Base-by-base conservation (phyloP, 2,329 filamentous ascomycete genomes). In the Nigrospora oryzae region DNA sequence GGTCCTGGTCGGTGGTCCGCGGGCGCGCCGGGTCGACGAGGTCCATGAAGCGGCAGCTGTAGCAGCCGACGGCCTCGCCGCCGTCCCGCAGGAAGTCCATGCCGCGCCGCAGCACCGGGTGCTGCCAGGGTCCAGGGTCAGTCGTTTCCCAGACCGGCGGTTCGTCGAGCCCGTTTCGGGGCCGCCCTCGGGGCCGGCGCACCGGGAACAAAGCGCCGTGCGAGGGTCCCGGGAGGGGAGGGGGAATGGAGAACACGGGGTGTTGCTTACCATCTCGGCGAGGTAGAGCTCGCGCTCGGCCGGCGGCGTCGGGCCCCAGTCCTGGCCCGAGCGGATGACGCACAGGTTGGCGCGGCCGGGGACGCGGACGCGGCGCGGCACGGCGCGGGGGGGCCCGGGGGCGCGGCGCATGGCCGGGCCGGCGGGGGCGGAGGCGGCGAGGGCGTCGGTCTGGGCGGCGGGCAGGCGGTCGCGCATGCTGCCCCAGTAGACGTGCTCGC, bases 401-500 rank as follows among this genome's bases (percentile, higher is more conserved):
- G 23, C 23, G 5, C 23, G 23, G 23, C 23, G 23, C 23, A 28
- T 28, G 23, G 23, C 23, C 23, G 23, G 2, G 23, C 23, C 23
- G 5, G 23, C 23, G 5, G 23, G 5, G 5, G 23, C 23, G 5
- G 23, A 2, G 5, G 23, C 5, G 5, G 23, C 23, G 5, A 71
- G 50, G 4, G 46, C 44, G 49, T 68, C 62, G 19, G 55, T 62
- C 49, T 71, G 68, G 6, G 62, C 55, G 3, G 54, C 52, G 3
- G 68, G 57, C 13, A 71, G 46, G 5, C 69, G 61, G 48, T 72
- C 68, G 13, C 68, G 60, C 67, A 70, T 69, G 50, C 65, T 68
- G 2, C 68, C 69, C 66, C 67, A 71, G 49, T 71, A 72, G 1
- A 59, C 64, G 49, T 72, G 69, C 52, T 71, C 65, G 34, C 58